Conservation (phyloP, 345 rosid species). For the Euphorbia pulcherrima region DNA sequence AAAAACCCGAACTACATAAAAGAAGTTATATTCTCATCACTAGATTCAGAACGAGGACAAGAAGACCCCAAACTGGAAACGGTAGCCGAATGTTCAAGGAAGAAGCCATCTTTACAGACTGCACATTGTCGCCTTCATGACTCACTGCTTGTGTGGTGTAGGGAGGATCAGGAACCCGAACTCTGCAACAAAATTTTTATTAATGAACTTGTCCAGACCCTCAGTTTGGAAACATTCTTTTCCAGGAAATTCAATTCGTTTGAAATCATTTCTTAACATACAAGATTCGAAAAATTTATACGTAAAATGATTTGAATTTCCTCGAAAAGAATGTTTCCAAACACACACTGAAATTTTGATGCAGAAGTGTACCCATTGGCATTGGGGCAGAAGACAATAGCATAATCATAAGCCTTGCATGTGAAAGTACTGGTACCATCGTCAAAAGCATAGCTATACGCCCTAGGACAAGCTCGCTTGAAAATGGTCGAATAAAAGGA, state of each 20-base stretch:
- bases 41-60: slow-evolving; percentile 31
- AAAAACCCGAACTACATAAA: neutral
- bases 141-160: slow-evolving; percentile 21
- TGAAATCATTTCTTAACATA: too few relatives aligned
- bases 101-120: slow-evolving; percentile 39
- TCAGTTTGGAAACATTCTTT: too few relatives aligned
- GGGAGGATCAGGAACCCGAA: slow-evolving; percentile 23
- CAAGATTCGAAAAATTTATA: neutral
- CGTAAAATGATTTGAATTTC: too few relatives aligned
- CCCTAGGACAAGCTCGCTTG: slow-evolving; percentile 83
- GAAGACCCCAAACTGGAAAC: slow-evolving; percentile 26
- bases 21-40: slow-evolving; percentile 5
- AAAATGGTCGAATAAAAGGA: slow-evolving; percentile 68
- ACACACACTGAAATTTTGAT: too few relatives aligned
- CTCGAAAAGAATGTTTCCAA: too few relatives aligned
- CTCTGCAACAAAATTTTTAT: slow-evolving; percentile 26
- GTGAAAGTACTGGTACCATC: slow-evolving; percentile 81
- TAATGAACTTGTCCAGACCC: too few relatives aligned
- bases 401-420: slow-evolving; percentile 76
- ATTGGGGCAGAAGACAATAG: slow-evolving; percentile 69
- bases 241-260: too few relatives aligned
- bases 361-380: slow-evolving; percentile 29
- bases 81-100: slow-evolving; percentile 42
- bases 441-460: slow-evolving; percentile 80
- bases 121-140: slow-evolving; percentile 27